phyloP scores from a whole-genome alignment of 148 eudicot species.

The Agrostemma githago region DNA sequence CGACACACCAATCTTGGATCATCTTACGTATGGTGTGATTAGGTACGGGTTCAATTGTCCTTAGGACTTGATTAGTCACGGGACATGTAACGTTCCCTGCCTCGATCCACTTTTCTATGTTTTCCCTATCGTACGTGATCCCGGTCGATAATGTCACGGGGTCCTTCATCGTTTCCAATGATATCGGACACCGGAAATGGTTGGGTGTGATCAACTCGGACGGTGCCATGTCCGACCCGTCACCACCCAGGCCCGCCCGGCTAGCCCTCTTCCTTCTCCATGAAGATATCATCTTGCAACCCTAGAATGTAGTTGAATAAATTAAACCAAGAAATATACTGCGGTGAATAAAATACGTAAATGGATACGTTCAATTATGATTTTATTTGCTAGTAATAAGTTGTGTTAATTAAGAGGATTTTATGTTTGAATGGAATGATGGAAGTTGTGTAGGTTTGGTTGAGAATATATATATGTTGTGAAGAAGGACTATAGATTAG shows the following conservation, averaged over 20 bases:
- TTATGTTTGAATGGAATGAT: constrained; percentile 11
- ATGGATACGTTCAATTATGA: no score
- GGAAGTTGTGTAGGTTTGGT: neutral
- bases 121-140: constrained; percentile 75
- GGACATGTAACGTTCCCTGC: constrained; percentile 71
- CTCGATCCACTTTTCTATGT: constrained; percentile 79
- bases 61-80: constrained; percentile 53
- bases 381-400: neutral
- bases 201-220: constrained; percentile 50
- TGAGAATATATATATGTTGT: constrained; percentile 16
- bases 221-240: neutral
- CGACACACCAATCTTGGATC: constrained; percentile 93
- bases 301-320: no score
- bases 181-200: constrained; percentile 73
- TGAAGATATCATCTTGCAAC: constrained; percentile 38
- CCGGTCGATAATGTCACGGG: constrained; percentile 84
- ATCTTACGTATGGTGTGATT: constrained; percentile 67
- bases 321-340: no score
- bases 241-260: constrained; percentile 18
- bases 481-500: constrained; percentile 9
- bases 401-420: neutral
- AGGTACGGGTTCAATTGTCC: constrained; percentile 55
- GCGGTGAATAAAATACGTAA: no score
- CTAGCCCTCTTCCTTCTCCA: constrained; percentile 46
- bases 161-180: constrained; percentile 86